phyloP scores from a whole-genome alignment of 345 rosid species.

The Pistacia atlantica region DNA sequence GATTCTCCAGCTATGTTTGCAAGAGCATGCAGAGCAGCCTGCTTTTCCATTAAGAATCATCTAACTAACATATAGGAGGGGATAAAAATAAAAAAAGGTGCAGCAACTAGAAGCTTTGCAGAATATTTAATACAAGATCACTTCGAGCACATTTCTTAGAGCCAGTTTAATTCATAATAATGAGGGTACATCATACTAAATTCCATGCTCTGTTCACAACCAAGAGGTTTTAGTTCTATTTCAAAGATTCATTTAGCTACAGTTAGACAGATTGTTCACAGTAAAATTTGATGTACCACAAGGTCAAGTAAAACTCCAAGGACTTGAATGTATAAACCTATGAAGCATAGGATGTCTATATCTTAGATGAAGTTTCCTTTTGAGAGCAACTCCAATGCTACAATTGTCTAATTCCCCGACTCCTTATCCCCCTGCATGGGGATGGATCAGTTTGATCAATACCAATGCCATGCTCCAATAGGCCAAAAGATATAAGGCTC shows the following conservation, averaged over 20 bases:
- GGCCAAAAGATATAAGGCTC: neutral
- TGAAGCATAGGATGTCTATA: too few relatives aligned
- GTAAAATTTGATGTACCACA: too few relatives aligned
- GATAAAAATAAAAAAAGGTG: neutral
- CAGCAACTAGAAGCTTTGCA: neutral
- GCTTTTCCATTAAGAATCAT: constrained; percentile 30
- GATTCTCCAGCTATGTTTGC: constrained; percentile 77
- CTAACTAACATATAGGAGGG: constrained; percentile 2
- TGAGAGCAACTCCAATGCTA: too few relatives aligned
- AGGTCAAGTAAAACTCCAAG: too few relatives aligned
- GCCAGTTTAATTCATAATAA: constrained; percentile 5
- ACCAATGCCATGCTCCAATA: neutral
- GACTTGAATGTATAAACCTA: too few relatives aligned
- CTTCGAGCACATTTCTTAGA: neutral
- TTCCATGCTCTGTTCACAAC: neutral
- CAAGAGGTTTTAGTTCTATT: neutral
- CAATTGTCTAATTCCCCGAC: too few relatives aligned
- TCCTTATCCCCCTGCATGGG: too few relatives aligned
- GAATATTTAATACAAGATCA: neutral
- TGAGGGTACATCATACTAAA: neutral
- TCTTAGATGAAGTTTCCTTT: too few relatives aligned
- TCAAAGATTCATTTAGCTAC: too few relatives aligned
- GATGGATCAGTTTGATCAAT: neutral
- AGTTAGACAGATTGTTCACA: too few relatives aligned
- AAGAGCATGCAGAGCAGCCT: constrained; percentile 88